These are phyloP conservation scores for Phytopythium aichiense DNA, from an alignment of 352 stramenopile genomes.

Conservation along the genomic window DNA sequence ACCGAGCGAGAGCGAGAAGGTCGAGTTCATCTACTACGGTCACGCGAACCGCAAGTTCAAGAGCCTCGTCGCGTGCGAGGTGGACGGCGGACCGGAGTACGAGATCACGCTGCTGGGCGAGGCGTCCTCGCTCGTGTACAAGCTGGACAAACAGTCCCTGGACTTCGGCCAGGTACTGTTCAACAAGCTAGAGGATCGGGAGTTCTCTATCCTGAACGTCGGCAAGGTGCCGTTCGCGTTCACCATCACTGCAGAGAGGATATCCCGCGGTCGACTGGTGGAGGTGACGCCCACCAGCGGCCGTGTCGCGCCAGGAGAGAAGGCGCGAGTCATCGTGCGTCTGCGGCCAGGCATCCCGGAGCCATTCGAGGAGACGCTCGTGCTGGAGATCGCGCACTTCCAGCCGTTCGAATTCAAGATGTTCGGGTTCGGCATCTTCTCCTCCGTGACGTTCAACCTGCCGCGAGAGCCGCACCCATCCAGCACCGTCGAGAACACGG, in stretches of 20 bases:
- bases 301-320: constrained; percentile 87
- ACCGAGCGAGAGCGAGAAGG: constrained; percentile 86
- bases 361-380: constrained; percentile 81
- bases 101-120: constrained; percentile 87
- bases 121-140: constrained; percentile 90
- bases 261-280: constrained; percentile 45
- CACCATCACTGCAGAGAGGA: constrained; percentile 39
- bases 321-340: constrained; percentile 84
- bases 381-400: constrained; percentile 94
- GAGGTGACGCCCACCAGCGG: constrained; percentile 79
- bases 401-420: constrained; percentile 90
- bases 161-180: constrained; percentile 94
- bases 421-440: constrained; percentile 88
- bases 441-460: constrained; percentile 85
- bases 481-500: constrained; percentile 43
- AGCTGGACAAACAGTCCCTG: constrained; percentile 86
- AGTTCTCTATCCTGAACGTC: constrained; percentile 91
- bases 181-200: constrained; percentile 89
- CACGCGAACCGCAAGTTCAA: constrained; percentile 91
- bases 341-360: constrained; percentile 88
- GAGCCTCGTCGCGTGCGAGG: constrained; percentile 86
- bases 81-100: constrained; percentile 93
- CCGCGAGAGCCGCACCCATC: constrained; percentile 72
- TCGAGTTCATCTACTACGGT: constrained; percentile 94
- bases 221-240: constrained; percentile 92